Evolutionary conservation across 2,329 filamentous ascomycete species (phyloP), one percentile per base, ranked within the genome.

Genomic region (Emericellopsis atlantica): DNA sequence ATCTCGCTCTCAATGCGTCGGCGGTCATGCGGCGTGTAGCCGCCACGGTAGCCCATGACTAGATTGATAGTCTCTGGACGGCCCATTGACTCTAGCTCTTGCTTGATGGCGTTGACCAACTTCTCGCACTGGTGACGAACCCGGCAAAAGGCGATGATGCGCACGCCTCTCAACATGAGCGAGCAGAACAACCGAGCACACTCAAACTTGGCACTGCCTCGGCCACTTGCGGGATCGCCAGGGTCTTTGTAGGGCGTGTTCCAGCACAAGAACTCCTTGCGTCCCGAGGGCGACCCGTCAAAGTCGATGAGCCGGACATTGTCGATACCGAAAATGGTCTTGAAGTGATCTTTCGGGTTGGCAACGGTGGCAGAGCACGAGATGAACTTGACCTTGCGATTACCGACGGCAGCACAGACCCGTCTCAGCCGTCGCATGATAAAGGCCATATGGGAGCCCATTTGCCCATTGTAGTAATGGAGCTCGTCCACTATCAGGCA

Each of bases 181-280:
- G 94, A 84, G 51, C 87, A 94, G 54, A 98, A 95, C 0, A 98
- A 64, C 35, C 84, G 79, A 1, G 92, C 87, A n/a, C 86, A 84
- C 60, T 98, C 90, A 5, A 76, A 73, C 56, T 93, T 78, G 4
- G 81, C 80, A 55, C 86, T 86, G 12, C 85, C 86, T 43, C 92
- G 77, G 1, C 92, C 90, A 51, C 86, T 94, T 0, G 83, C 78
- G 8, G 88, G 84, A 58, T 96, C 90, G 1, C 72, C 74, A 0
- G 90, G 87, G 49, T 95, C 90, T 56, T 88, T 93, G 59, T 79
- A 95, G 0, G 92, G 92, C 0, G 90, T 95, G 51, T 98, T 96
- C 92, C 92, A 98, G 59, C 89, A 96, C 6, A 98, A 55, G 43
- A 96, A 96, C 53, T 96, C 90, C 56, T 96, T 96, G 18, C 87